Conservation (phyloP, 768 basidiomycete genomes). For the Russula vinacea region DNA sequence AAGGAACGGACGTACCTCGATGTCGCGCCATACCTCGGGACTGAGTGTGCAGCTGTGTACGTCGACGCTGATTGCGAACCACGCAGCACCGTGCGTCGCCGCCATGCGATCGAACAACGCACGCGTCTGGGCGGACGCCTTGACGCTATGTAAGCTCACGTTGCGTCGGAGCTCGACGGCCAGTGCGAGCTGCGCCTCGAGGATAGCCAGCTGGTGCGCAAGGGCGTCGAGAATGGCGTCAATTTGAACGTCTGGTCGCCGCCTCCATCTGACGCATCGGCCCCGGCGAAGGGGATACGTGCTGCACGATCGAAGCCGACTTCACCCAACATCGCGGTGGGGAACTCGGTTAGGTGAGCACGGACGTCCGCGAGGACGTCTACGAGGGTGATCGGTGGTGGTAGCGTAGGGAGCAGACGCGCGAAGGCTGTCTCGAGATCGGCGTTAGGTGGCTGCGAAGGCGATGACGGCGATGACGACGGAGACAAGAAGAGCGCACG, state of each 20-base stretch:
- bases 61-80: conserved; percentile 73
- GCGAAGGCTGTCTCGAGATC: conserved; percentile 46
- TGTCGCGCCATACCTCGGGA: conserved; percentile 64
- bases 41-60: conserved; percentile 89
- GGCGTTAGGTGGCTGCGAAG: conserved; percentile 18
- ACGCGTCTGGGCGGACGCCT: conserved; percentile 63
- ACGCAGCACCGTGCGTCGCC: conserved; percentile 53
- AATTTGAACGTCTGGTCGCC: conserved; percentile 40
- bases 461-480: conserved; percentile 22
- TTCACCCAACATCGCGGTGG: conserved; percentile 84
- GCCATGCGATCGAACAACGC: conserved; percentile 62
- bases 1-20: conserved; percentile 57
- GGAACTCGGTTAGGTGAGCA: conserved; percentile 54
- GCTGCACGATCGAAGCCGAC: conserved; percentile 85
- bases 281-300: conserved; percentile 57
- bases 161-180: conserved; percentile 76
- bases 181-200: conserved; percentile 81
- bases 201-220: conserved; percentile 74
- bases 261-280: conserved; percentile 25
- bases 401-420: conserved; percentile 59
- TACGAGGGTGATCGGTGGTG: conserved; percentile 63
- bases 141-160: conserved; percentile 86
- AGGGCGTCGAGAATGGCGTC: conserved; percentile 78
- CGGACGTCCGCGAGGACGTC: conserved; percentile 61
- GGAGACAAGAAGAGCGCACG: conserved; percentile 56